Percentiles rank a stretch among this genome's conserved stretches.
phyloP scores from a whole-genome alignment of 371 early-diverging fungal species.

The Lichtheimia hyalospora region DNA sequence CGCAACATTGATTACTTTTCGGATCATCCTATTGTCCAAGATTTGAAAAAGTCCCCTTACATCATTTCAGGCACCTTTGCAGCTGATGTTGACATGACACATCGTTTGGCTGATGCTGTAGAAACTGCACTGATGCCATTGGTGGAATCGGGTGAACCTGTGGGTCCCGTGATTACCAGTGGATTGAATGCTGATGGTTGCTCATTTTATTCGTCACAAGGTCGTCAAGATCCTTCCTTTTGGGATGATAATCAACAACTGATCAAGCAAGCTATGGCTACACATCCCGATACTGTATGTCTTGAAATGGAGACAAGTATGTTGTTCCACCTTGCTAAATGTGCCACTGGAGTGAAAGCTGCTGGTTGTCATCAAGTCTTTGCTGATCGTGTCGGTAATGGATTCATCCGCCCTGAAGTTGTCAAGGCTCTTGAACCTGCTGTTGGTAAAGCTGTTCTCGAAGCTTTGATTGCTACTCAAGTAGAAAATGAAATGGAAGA shows the following conservation, averaged over 20 bases:
- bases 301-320: slow-evolving; percentile 93
- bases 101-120: slow-evolving; percentile 38
- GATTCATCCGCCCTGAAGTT: slow-evolving; percentile 70
- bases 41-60: slow-evolving; percentile 55
- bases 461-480: slow-evolving; percentile 60
- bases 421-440: slow-evolving; percentile 59
- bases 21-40: slow-evolving; percentile 31
- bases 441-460: slow-evolving; percentile 75
- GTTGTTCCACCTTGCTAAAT: slow-evolving; percentile 81
- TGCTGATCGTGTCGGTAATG: slow-evolving; percentile 74
- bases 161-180: slow-evolving; percentile 57
- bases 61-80: slow-evolving; percentile 59
- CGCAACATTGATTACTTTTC: slow-evolving; percentile 82
- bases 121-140: slow-evolving; percentile 25
- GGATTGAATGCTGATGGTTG: slow-evolving; percentile 88
- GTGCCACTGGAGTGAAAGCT: slow-evolving; percentile 61
- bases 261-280: slow-evolving; percentile 46
- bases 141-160: slow-evolving; percentile 22
- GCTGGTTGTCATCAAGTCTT: slow-evolving; percentile 88
- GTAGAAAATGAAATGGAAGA: slow-evolving; percentile 48
- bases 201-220: slow-evolving; percentile 92
- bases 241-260: slow-evolving; percentile 76
- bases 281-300: slow-evolving; percentile 66
- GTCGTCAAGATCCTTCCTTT: slow-evolving; percentile 75
- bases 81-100: slow-evolving; percentile 64